Conservation (phyloP, 768 basidiomycete species). For the Atractiella rhizophila region DNA sequence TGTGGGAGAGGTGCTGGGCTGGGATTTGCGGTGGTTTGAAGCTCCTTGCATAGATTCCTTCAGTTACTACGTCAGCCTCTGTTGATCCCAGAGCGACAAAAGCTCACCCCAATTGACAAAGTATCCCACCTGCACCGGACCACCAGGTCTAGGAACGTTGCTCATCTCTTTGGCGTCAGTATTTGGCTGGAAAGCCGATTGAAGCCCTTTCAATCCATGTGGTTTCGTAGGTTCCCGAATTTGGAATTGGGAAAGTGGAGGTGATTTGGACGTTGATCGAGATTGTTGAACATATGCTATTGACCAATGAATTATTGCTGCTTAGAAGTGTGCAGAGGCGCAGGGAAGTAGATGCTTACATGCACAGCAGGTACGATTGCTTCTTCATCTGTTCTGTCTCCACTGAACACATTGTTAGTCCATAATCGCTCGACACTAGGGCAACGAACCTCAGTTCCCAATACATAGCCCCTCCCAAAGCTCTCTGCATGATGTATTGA, state of each 20-base stretch:
- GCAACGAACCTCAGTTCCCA: conserved; percentile 21
- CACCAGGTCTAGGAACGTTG: no score
- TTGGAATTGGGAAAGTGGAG: conserved; percentile 46
- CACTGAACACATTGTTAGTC: no score
- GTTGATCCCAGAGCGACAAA: no score
- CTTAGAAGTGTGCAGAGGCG: neutral
- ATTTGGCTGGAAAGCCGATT: no score
- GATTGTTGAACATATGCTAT: conserved; percentile 19
- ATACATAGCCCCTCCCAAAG: conserved; percentile 73
- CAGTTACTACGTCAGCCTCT: no score
- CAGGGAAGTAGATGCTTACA: neutral
- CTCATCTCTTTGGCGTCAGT: no score
- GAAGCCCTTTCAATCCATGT: no score
- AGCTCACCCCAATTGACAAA: no score
- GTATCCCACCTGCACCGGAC: no score
- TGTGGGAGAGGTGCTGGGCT: conserved; percentile 44
- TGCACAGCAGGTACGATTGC: conserved; percentile 54
- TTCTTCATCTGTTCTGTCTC: conserved; percentile 53
- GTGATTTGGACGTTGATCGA: conserved; percentile 57
- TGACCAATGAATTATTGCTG: no score
- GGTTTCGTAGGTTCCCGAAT: conserved; percentile 53
- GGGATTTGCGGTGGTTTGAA: conserved; percentile 71
- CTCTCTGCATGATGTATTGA: conserved; percentile 43
- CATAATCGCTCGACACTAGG: neutral
- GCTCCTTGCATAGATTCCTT: conserved; percentile 69